Base-by-base conservation (phyloP, 768 basidiomycete genomes). In the Suillus bovinus region DNA sequence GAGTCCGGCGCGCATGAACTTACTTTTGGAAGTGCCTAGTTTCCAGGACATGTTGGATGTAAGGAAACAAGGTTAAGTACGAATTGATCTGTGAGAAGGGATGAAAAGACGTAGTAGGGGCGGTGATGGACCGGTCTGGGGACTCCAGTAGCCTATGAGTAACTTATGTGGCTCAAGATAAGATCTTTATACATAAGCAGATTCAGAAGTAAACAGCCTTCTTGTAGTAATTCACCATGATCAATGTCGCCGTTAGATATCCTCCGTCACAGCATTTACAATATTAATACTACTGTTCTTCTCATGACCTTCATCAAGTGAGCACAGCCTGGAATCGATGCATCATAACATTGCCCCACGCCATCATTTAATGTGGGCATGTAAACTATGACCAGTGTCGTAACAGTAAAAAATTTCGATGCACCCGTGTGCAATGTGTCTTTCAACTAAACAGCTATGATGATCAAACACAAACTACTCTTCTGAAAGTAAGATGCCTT, bases 21-120 rank as follows among this genome's bases (percentile, higher is more conserved):
- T 64, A 73, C 74, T 80, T 70, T 80, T 76, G 5, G 73, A 64
- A 3, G 79, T 68, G 16, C 75, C 80, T 14, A 82, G 66, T 76
- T 85, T 86, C 83, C 85, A 86, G 64, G 85, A 87, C 84, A 86
- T 84, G 58, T 66, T 70, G 61, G 63, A 56, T 42, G 59, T 29
- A 39, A 55, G 22, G 36, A 20, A 38, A 55, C 36, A 38, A 38
- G 54, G 14, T 24, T 55, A 36, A 38, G 27, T 55, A 38, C 31
- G 31, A 52, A 20, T 56, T 56, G 36, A 11, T 20, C 38, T 56
- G 38, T 56, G 55, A 56, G 58, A 56, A 47, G 50, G 58, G 31
- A 53, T 53, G 58, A 41, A 16, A 29, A 41, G 7, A 5, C 11
- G 34, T 58, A 59, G 34, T 57, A 38, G 6, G 59, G 29, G 24